A percentile compares a stretch with the other conserved stretches of the same genome.
Evolutionary conservation across 2,329 filamentous ascomycete species (phyloP).

Genomic region (Periconia macrospinosa): DNA sequence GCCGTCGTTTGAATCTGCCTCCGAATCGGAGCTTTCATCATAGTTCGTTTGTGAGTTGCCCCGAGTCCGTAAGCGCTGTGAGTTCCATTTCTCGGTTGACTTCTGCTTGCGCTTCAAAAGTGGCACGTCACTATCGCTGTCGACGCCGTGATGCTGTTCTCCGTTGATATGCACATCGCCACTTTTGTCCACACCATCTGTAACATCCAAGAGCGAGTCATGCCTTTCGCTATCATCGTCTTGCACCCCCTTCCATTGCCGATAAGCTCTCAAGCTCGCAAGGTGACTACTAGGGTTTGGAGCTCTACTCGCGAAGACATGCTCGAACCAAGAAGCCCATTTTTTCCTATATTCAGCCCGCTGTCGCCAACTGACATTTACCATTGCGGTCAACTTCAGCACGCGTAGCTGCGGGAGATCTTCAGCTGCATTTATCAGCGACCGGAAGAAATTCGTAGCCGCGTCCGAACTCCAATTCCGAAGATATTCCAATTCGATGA

Average conservation of each 20-base stretch:
- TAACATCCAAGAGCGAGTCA: slow-evolving; percentile 29
- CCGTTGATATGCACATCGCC: slow-evolving; percentile 1
- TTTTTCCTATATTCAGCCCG: slow-evolving; percentile 76
- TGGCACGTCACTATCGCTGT: slow-evolving; percentile 31
- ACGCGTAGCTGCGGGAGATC: slow-evolving; percentile 68
- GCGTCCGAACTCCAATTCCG: slow-evolving; percentile 71
- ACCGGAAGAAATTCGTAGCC: slow-evolving; percentile 77
- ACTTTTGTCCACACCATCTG: slow-evolving; percentile 8
- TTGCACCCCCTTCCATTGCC: slow-evolving; percentile 40
- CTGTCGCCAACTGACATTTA: slow-evolving; percentile 79
- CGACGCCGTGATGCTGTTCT: background rate
- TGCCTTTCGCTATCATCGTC: slow-evolving; percentile 13
- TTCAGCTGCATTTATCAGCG: slow-evolving; percentile 71
- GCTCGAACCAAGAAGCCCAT: slow-evolving; percentile 73
- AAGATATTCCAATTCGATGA: slow-evolving; percentile 75
- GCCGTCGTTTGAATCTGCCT: slow-evolving; percentile 23
- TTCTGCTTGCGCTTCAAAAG: slow-evolving; percentile 19
- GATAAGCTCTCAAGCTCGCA: slow-evolving; percentile 47
- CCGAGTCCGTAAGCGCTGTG: slow-evolving; percentile 34
- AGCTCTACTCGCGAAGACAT: slow-evolving; percentile 62
- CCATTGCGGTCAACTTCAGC: slow-evolving; percentile 69
- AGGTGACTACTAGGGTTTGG: slow-evolving; percentile 49
- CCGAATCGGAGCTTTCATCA: slow-evolving; percentile 32
- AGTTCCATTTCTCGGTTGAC: slow-evolving; percentile 30
- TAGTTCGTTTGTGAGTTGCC: slow-evolving; percentile 26